Conservation (phyloP, 176 grass and related monocot genomes). For the Thinopyrum elongatum region DNA sequence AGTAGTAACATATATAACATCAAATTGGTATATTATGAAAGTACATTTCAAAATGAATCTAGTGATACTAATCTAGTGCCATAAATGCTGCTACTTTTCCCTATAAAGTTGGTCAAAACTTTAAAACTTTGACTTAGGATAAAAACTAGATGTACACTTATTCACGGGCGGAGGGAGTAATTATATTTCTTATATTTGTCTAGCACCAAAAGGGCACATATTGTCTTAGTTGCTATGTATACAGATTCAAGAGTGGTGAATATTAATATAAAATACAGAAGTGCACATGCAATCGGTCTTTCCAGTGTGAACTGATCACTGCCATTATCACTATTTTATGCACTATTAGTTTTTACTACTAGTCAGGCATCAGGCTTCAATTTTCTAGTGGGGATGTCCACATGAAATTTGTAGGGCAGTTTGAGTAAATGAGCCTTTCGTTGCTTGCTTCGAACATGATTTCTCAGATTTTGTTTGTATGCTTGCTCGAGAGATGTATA, state of each 20-base stretch:
- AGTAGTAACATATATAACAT: too few relatives aligned
- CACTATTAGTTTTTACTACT: neutral
- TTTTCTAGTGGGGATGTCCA: too few relatives aligned
- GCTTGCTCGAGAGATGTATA: neutral
- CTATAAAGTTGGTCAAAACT: too few relatives aligned
- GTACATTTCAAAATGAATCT: too few relatives aligned
- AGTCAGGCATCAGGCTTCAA: neutral
- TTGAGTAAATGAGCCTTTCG: neutral
- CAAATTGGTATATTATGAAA: too few relatives aligned
- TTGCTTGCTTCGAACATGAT: slow-evolving; percentile 17
- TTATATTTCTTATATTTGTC: neutral
- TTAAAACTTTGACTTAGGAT: too few relatives aligned
- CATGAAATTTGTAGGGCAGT: neutral
- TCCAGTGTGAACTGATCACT: neutral
- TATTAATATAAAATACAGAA: neutral
- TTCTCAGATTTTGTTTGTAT: neutral
- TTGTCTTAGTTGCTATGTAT: neutral
- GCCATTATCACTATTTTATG: neutral
- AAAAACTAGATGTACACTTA: too few relatives aligned
- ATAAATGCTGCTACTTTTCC: too few relatives aligned
- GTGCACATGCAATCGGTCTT: neutral
- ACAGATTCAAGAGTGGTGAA: neutral
- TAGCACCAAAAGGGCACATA: neutral
- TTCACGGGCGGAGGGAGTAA: too few relatives aligned
- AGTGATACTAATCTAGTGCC: too few relatives aligned